These are phyloP conservation scores for Arachis stenosperma DNA, from an alignment of 306 rosid species.

Conservation along the genomic window DNA sequence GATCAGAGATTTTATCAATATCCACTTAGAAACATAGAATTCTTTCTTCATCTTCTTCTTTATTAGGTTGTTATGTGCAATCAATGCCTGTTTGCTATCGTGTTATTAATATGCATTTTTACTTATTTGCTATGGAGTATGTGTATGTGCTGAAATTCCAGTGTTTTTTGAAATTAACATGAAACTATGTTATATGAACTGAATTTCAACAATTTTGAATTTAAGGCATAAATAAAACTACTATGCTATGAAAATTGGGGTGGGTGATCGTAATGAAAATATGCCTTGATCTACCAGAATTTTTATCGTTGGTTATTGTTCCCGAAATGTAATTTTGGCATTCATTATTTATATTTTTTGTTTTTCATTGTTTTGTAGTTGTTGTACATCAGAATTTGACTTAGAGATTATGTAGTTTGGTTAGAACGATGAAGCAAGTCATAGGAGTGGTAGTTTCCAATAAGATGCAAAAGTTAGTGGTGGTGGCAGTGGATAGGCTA, in stretches of 20 bases:
- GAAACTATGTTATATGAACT: background rate
- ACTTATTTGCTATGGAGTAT: background rate
- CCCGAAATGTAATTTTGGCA: background rate
- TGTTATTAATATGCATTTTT: background rate
- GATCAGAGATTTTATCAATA: conserved; percentile 94
- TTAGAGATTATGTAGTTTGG: conserved; percentile 31
- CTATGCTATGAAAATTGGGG: background rate
- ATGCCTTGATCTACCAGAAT: background rate
- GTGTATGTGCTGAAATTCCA: too few species aligned
- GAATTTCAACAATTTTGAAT: background rate
- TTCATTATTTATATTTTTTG: conserved; percentile 4
- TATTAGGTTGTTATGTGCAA: background rate
- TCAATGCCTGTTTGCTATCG: background rate
- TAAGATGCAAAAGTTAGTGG: conserved; percentile 97
- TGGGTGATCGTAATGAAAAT: background rate
- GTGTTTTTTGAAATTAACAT: too few species aligned
- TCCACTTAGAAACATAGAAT: conserved; percentile 47
- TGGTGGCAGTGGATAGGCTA: conserved; percentile 85
- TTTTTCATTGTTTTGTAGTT: background rate
- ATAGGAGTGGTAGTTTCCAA: conserved; percentile 90
- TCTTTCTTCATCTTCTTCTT: background rate
- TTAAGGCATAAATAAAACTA: background rate
- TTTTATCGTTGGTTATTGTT: background rate
- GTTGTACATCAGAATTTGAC: conserved; percentile 21
- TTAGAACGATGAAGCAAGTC: conserved; percentile 75